phyloP scores from a whole-genome alignment of 2,329 filamentous ascomycete species.

The Aspergillus spinulosporus region DNA sequence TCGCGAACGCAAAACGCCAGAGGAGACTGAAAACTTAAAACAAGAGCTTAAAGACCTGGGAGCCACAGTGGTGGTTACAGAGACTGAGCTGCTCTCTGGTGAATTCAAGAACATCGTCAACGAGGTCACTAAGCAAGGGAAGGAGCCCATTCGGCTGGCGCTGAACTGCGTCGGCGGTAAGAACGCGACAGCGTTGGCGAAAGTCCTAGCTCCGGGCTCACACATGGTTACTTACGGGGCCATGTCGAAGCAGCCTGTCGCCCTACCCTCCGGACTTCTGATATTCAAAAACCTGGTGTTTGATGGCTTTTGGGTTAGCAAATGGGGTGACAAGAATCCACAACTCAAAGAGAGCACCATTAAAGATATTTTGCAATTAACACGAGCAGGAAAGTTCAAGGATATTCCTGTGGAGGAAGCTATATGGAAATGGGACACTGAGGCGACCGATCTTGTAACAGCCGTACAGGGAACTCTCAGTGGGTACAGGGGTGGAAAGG shows the following conservation, averaged over 20 bases:
- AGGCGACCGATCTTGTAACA: conserved; percentile 65
- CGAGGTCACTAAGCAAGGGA: conserved; percentile 70
- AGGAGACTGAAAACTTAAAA: conserved; percentile 65
- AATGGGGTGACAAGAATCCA: conserved; percentile 76
- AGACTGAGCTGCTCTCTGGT: conserved; percentile 54
- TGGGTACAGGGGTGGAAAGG: conserved; percentile 85
- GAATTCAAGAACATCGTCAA: conserved; percentile 54
- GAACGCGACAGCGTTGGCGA: conserved; percentile 74
- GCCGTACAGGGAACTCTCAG: conserved; percentile 80
- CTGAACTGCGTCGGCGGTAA: conserved; percentile 95
- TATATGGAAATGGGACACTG: conserved; percentile 79
- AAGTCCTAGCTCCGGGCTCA: conserved; percentile 66
- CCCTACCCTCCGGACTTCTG: conserved; percentile 75
- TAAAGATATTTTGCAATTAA: conserved; percentile 77
- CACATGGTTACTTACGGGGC: conserved; percentile 92
- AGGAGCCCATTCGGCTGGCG: conserved; percentile 72
- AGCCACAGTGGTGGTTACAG: conserved; percentile 63
- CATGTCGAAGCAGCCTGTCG: conserved; percentile 86
- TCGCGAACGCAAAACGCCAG: conserved; percentile 65
- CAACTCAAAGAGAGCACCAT: conserved; percentile 76
- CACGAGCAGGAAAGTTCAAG: conserved; percentile 72
- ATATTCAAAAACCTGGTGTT: conserved; percentile 94
- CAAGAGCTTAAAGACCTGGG: conserved; percentile 62
- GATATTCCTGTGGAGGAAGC: conserved; percentile 82
- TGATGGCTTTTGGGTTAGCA: conserved; percentile 91